A percentile compares a stretch with the other conserved stretches of the same genome.
Conservation (phyloP, 1,139 yeast genomes). For the Pichia sp. region DNA sequence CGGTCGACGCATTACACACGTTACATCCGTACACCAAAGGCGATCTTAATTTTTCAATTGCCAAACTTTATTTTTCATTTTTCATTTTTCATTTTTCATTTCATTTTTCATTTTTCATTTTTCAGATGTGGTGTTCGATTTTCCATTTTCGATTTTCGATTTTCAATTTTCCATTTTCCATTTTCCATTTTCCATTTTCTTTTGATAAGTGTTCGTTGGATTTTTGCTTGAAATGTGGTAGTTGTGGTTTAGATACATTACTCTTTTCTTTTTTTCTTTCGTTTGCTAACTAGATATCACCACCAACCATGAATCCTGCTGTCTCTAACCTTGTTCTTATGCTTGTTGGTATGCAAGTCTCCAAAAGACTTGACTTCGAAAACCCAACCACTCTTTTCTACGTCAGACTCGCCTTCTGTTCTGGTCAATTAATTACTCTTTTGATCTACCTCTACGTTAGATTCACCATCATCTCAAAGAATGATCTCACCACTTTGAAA, state of each 20-base stretch:
- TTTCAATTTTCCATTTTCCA: no score
- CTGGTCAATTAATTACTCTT: slow-evolving; percentile 62
- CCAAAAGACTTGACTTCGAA: slow-evolving; percentile 86
- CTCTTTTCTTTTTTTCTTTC: neutral
- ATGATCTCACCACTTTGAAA: slow-evolving; percentile 87
- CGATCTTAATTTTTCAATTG: no score
- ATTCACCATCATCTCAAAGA: slow-evolving; percentile 58
- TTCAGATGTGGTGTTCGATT: no score
- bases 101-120: neutral
- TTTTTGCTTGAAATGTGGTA: no score
- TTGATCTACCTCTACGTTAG: slow-evolving; percentile 62
- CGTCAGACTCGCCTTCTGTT: slow-evolving; percentile 67
- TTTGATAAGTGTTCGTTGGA: neutral
- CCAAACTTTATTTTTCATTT: no score
- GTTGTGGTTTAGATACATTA: neutral
- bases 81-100: no score
- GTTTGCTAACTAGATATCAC: neutral
- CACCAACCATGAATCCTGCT: slow-evolving; percentile 68
- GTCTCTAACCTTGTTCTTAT: slow-evolving; percentile 79
- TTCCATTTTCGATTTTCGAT: no score
- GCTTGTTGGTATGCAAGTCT: slow-evolving; percentile 96
- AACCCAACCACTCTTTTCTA: slow-evolving; percentile 69
- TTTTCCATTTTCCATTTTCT: neutral
- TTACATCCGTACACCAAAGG: neutral
- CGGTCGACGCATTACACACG: slow-evolving; percentile 4